Percentiles rank a stretch among this genome's conserved stretches.
Evolutionary conservation across 2,329 filamentous ascomycete genomes (phyloP).

Genomic region (Emmonsiellopsis sp.): DNA sequence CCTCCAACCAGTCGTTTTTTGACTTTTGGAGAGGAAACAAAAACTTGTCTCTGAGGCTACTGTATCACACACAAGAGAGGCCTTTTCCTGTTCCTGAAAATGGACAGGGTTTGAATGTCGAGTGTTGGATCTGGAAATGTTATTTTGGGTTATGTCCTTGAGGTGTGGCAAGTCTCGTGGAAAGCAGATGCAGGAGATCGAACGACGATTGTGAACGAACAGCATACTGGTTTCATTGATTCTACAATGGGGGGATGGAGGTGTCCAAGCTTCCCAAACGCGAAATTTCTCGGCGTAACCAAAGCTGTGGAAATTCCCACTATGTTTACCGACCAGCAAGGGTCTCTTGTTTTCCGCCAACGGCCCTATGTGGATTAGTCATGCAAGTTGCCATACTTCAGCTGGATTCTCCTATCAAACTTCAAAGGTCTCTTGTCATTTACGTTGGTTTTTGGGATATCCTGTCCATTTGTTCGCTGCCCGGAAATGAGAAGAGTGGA

Average conservation of each 20-base stretch:
- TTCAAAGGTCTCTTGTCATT: background rate
- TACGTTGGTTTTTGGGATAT: background rate
- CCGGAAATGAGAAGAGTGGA: constrained; percentile 1
- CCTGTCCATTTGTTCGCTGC: background rate
- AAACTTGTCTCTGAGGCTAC: constrained; percentile 86
- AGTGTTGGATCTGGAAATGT: constrained; percentile 17
- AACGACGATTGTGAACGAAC: constrained; percentile 1
- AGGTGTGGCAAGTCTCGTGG: constrained; percentile 9
- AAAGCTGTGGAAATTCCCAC: background rate
- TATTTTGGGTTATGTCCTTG: constrained; percentile 5
- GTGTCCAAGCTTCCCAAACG: background rate
- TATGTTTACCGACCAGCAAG: background rate
- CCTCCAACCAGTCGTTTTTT: constrained; percentile 43
- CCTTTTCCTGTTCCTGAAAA: constrained; percentile 9
- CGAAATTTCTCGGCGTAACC: background rate
- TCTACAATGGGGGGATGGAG: background rate
- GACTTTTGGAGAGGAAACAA: constrained; percentile 65
- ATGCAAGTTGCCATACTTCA: background rate
- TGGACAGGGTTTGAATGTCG: constrained; percentile 17
- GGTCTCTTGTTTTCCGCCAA: background rate
- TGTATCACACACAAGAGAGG: constrained; percentile 56
- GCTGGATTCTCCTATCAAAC: too few relatives aligned
- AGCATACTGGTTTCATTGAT: background rate
- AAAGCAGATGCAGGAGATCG: background rate
- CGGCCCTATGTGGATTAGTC: background rate